Conservation (phyloP, 331 rosid genomes). For the Acacia concinna region DNA sequence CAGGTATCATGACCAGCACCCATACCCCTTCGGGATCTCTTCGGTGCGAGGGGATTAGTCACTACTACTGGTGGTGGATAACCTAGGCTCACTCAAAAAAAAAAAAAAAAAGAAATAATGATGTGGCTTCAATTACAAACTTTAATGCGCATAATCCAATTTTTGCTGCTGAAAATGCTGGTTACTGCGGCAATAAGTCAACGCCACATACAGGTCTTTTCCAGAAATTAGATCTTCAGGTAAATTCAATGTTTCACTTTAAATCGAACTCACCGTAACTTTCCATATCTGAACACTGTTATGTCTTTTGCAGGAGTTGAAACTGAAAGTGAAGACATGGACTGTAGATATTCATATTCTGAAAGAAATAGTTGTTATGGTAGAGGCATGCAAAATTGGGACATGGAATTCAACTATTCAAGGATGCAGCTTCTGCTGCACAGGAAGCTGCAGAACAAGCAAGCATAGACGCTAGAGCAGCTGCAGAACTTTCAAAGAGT, state of each 20-base stretch:
- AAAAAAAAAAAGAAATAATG: slow-evolving; percentile 42
- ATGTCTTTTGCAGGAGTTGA: slow-evolving; percentile 36
- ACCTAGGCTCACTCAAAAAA: no score
- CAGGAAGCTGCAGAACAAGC: slow-evolving; percentile 93
- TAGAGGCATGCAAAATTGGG: slow-evolving; percentile 52
- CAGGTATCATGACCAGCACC: no score
- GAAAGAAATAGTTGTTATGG: slow-evolving; percentile 45
- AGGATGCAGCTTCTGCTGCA: slow-evolving; percentile 93
- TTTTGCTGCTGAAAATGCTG: slow-evolving; percentile 36
- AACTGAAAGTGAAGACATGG: slow-evolving; percentile 36
- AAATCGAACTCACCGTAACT: neutral
- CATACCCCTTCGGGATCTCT: no score
- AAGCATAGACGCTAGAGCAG: slow-evolving; percentile 90
- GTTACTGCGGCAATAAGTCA: slow-evolving; percentile 23
- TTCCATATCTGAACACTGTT: neutral
- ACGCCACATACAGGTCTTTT: slow-evolving; percentile 38
- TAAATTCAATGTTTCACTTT: slow-evolving; percentile 14
- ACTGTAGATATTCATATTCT: slow-evolving; percentile 44
- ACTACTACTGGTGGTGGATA: no score
- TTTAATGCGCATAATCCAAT: slow-evolving; percentile 35
- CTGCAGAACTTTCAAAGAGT: slow-evolving; percentile 80
- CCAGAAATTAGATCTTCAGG: slow-evolving; percentile 58
- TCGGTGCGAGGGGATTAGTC: no score
- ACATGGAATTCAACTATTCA: slow-evolving; percentile 76
- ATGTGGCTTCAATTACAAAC: slow-evolving; percentile 19